These are phyloP conservation scores for Naganishia vishniacii DNA, from an alignment of 768 basidiomycete species.

Conservation along the genomic window DNA sequence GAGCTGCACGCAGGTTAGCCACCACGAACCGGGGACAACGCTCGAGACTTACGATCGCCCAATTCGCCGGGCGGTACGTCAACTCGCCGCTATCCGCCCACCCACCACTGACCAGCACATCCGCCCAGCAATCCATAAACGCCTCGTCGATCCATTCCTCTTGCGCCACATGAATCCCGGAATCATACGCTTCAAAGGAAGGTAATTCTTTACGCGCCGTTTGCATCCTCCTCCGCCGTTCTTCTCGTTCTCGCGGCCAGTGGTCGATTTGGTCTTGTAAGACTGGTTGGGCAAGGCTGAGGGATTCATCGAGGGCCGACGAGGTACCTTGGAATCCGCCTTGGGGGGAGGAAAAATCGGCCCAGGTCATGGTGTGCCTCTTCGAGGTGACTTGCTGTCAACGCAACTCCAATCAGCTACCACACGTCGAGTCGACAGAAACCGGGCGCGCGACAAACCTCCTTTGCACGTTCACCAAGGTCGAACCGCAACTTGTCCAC, in stretches of 20 bases:
- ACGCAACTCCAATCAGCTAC: constrained; percentile 10
- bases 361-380: constrained; percentile 81
- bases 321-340: constrained; percentile 77
- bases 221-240: constrained; percentile 70
- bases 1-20: constrained; percentile 13
- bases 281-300: constrained; percentile 64
- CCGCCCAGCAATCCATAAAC: constrained; percentile 68
- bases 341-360: constrained; percentile 65
- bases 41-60: constrained; percentile 68
- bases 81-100: constrained; percentile 82
- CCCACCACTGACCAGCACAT: constrained; percentile 52
- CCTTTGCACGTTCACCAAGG: constrained; percentile 77
- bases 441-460: constrained; percentile 56
- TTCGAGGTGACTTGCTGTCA: constrained; percentile 59
- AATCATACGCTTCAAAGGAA: constrained; percentile 59
- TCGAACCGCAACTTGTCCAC: constrained; percentile 78
- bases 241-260: constrained; percentile 71
- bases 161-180: constrained; percentile 18
- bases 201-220: constrained; percentile 75
- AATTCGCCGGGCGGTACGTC: constrained; percentile 78
- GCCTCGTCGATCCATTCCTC: constrained; percentile 64
- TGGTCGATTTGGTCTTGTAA: constrained; percentile 59
- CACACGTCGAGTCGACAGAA: too few relatives aligned
- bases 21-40: not conserved
- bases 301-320: constrained; percentile 67